These are phyloP conservation scores for Mucuna pruriens DNA, from an alignment of 306 rosid genomes.

Conservation along the genomic window DNA sequence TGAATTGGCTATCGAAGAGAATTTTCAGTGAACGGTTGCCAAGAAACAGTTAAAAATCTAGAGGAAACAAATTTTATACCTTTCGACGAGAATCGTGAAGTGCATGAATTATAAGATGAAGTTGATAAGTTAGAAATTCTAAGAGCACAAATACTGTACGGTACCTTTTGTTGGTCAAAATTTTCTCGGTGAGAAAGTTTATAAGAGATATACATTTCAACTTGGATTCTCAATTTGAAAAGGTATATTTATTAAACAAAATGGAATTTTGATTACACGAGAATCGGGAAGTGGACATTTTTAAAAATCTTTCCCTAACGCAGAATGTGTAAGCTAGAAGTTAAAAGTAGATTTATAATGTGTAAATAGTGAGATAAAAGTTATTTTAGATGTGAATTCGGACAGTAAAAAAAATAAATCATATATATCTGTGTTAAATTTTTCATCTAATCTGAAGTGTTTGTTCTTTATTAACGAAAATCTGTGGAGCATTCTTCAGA, in stretches of 20 bases:
- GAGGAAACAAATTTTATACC: not conserved
- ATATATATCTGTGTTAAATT: no score
- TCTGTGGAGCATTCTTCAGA: no score
- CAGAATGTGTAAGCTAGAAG: no score
- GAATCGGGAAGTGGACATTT: no score
- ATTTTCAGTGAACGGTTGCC: not conserved
- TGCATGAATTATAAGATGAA: not conserved
- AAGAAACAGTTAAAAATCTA: not conserved
- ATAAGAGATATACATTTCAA: not conserved
- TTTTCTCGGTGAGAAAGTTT: not conserved
- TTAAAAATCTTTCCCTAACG: no score
- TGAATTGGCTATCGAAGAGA: not conserved
- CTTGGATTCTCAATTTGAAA: not conserved
- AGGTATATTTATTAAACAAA: conserved; percentile 4
- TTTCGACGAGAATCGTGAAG: not conserved
- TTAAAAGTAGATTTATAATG: no score
- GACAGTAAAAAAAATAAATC: no score
- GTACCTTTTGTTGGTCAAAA: not conserved
- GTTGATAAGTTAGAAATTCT: not conserved
- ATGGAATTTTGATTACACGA: not conserved
- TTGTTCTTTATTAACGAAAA: no score
- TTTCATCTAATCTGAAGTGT: no score
- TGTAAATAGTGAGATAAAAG: no score
- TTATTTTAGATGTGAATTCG: no score
- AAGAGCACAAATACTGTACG: not conserved